Evolutionary conservation across 495 filamentous ascomycete species (phyloP).

Genomic region (Hypoxylon fuscum): DNA sequence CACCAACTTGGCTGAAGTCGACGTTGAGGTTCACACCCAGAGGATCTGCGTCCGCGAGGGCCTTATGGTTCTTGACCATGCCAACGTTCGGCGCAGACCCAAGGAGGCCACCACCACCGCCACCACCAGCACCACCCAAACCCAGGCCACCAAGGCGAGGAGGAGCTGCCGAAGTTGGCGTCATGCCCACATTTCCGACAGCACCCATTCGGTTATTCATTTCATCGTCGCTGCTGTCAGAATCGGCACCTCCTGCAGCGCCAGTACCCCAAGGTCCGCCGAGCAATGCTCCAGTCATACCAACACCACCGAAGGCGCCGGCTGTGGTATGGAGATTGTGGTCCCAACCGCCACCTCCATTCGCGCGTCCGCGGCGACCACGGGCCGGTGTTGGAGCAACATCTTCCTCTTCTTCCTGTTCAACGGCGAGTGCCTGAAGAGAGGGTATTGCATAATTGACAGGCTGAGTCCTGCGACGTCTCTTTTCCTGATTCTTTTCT

Average conservation of each 20-base stretch:
- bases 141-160: conserved; percentile 43
- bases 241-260: conserved; percentile 82
- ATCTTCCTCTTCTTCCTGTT: conserved; percentile 67
- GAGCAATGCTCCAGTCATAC: conserved; percentile 74
- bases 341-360: conserved; percentile 66
- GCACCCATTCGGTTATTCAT: conserved; percentile 65
- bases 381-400: conserved; percentile 74
- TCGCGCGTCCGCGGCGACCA: conserved; percentile 62
- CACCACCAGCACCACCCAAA: conserved; percentile 68
- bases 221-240: conserved; percentile 97
- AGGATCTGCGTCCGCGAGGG: conserved; percentile 90
- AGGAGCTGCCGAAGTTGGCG: conserved; percentile 71
- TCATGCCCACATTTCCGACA: conserved; percentile 76
- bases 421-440: conserved; percentile 75
- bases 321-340: conserved; percentile 83
- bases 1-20: conserved; percentile 92
- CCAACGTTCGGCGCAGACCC: conserved; percentile 87
- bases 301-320: conserved; percentile 90
- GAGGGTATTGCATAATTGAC: conserved; percentile 70
- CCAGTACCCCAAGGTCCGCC: conserved; percentile 74
- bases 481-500: conserved; percentile 46
- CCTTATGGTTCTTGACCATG: conserved; percentile 80
- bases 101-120: conserved; percentile 60
- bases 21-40: conserved; percentile 90
- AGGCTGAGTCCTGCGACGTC: conserved; percentile 50